Base-by-base conservation (phyloP, 306 rosid species). In the Quercus glauca region DNA sequence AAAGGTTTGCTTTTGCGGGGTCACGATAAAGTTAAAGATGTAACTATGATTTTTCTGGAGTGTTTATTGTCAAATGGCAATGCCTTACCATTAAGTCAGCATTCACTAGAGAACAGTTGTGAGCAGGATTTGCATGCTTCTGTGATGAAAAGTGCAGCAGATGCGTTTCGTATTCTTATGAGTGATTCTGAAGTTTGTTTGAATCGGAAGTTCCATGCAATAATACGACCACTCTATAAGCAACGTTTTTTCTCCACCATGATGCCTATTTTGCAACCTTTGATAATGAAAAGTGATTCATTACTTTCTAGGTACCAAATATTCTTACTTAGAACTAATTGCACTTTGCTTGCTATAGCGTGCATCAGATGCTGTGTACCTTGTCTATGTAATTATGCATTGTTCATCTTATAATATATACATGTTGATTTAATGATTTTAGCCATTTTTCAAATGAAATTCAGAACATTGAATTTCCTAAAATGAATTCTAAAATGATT, bases 151-250 rank as follows among this genome's bases (percentile, higher is more conserved):
- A 82, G 82, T 70, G 94, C 96, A 3, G 96, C 98, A 63, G 96
- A 95, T 85, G 95, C 97, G 56, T 95, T 95, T 88, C 92, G 83
- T 81, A 74, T 95, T 91, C 91, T 95, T 70, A 86, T 95, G 97
- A 86, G 92, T 84, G 99, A 95, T 86, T 90, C 96, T 81, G 98
- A 90, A 73, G 90, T 58, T 75, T 95, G 98, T 89, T 87, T 95
- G 86, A 92, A 92, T 82, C 83, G 71, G 65, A 88, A 77, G 52
- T 91, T 85, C 56, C 93, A 91, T 89, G 97, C 93, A 71, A 88
- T 83, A 69, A 75, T 87, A 82, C 85, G 98, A 65, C 98, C 99
- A 79, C 92, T 95, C 45, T 85, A 89, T 88, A 95, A 92, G 87
- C 99, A 95, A 90, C 92, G 94, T n/a, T 92, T 91, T 87, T 95